Conservation (phyloP, 805 yeast species). For the Yamadazyma kitorensis region DNA sequence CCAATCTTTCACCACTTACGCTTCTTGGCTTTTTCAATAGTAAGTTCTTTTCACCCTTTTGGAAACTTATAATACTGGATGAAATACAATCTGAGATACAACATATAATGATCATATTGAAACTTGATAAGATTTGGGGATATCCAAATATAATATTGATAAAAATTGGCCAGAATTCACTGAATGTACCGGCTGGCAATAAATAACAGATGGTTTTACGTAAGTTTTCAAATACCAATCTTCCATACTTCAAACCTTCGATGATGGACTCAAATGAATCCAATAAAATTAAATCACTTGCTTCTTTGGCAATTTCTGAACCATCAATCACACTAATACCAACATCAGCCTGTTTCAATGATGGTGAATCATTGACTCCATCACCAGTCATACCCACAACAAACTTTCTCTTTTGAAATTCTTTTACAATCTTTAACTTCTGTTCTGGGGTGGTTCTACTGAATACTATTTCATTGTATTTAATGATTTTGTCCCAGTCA, state of each 20-base stretch:
- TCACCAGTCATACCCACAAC: constrained; percentile 37
- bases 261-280: constrained; percentile 26
- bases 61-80: constrained; percentile 44
- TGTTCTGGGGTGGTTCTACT: constrained; percentile 48
- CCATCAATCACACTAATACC: constrained; percentile 29
- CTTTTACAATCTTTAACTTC: constrained; percentile 46
- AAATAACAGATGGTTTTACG: constrained; percentile 46
- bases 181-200: constrained; percentile 51
- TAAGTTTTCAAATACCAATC: constrained; percentile 49
- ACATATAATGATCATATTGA: constrained; percentile 50
- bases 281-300: constrained; percentile 31
- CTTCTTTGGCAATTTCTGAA: constrained; percentile 37
- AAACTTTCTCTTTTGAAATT: constrained; percentile 34
- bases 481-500: constrained; percentile 41
- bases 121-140: constrained; percentile 48
- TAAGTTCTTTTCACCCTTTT: constrained; percentile 41
- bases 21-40: constrained; percentile 42
- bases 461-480: constrained; percentile 40
- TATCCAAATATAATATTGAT: constrained; percentile 47
- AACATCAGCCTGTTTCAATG: constrained; percentile 33
- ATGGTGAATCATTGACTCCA: constrained; percentile 36
- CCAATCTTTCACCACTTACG: constrained; percentile 39
- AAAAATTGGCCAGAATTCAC: constrained; percentile 51
- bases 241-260: constrained; percentile 39
- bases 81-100: constrained; percentile 47